Evolutionary conservation across 495 filamentous ascomycete species (phyloP).

Genomic region (Aspergillus wentii): DNA sequence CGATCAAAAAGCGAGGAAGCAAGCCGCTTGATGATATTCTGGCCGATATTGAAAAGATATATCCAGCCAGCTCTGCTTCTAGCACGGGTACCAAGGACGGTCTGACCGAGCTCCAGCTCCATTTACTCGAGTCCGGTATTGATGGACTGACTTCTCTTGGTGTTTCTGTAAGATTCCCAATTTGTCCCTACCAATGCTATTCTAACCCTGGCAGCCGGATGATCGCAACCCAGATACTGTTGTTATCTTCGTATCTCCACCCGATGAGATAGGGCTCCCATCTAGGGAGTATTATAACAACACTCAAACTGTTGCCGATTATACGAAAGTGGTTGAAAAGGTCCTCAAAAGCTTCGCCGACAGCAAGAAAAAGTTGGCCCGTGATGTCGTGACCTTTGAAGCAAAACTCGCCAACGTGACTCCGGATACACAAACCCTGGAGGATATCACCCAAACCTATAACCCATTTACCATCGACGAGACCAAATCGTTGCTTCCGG

Average conservation of each 20-base stretch:
- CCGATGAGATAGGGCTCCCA: slow-evolving; percentile 52
- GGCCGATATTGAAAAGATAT: slow-evolving; percentile 46
- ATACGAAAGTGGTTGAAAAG: slow-evolving; percentile 43
- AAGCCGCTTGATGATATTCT: slow-evolving; percentile 49
- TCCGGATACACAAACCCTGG: slow-evolving; percentile 51
- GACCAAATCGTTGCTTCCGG: slow-evolving; percentile 46
- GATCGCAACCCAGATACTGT: slow-evolving; percentile 63
- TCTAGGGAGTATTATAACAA: slow-evolving; percentile 63
- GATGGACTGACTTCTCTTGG: slow-evolving; percentile 40
- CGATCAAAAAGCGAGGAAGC: slow-evolving; percentile 48
- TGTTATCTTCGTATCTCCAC: slow-evolving; percentile 50
- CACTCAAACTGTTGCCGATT: slow-evolving; percentile 45
- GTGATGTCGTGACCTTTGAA: slow-evolving; percentile 54
- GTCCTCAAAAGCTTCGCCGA: slow-evolving; percentile 32
- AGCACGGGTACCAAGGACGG: slow-evolving; percentile 28
- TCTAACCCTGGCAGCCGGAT: slow-evolving; percentile 35
- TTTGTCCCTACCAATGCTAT: not conserved
- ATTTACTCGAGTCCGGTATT: slow-evolving; percentile 49
- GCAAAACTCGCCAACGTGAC: slow-evolving; percentile 54
- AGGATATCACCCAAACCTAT: slow-evolving; percentile 58
- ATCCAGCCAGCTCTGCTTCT: slow-evolving; percentile 41
- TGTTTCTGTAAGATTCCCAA: slow-evolving; percentile 39
- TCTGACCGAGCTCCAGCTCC: slow-evolving; percentile 48
- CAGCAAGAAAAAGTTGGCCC: slow-evolving; percentile 19
- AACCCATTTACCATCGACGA: slow-evolving; percentile 52